Evolutionary conservation across 176 grass and related monocot genomes (phyloP).

Genomic region (Cenchrus americanus): DNA sequence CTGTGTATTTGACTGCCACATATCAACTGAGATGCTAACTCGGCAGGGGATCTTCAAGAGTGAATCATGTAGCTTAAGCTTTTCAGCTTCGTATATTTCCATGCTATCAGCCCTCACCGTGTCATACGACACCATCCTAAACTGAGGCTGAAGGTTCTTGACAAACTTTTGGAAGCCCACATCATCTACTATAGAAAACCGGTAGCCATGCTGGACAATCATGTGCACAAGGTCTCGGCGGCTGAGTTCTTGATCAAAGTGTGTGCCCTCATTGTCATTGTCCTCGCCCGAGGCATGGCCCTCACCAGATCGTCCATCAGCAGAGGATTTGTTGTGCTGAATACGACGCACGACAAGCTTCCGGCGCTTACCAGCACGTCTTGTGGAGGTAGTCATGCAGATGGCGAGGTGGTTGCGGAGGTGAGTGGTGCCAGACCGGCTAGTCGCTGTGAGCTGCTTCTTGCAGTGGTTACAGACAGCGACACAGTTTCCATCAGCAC

Average conservation of each 20-base stretch:
- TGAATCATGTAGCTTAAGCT: constrained; percentile 66
- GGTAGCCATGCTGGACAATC: constrained; percentile 96
- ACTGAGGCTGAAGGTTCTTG: constrained; percentile 91
- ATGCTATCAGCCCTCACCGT: constrained; percentile 86
- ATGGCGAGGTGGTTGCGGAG: constrained; percentile 88
- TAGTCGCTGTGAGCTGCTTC: constrained; percentile 99
- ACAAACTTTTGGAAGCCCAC: constrained; percentile 84
- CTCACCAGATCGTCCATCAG: constrained; percentile 48
- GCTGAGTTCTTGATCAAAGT: constrained; percentile 90
- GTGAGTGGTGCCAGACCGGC: constrained; percentile 91
- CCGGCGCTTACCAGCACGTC: constrained; percentile 65
- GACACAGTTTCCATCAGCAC: constrained; percentile 75
- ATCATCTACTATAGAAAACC: constrained; percentile 87
- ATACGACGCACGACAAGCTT: constrained; percentile 89
- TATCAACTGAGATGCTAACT: constrained; percentile 84
- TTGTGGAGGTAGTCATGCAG: constrained; percentile 72
- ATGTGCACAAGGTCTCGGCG: constrained; percentile 77
- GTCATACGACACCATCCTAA: constrained; percentile 83
- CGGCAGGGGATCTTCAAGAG: constrained; percentile 64
- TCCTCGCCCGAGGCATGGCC: constrained; percentile 46
- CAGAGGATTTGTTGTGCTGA: constrained; percentile 48
- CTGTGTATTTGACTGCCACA: constrained; percentile 79
- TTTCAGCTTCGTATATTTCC: constrained; percentile 80
- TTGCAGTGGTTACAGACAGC: constrained; percentile 98
- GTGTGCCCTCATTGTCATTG: constrained; percentile 44